These are phyloP conservation scores for Ustilago curta DNA, from an alignment of 1,284 basidiomycete genomes.

Conservation along the genomic window DNA sequence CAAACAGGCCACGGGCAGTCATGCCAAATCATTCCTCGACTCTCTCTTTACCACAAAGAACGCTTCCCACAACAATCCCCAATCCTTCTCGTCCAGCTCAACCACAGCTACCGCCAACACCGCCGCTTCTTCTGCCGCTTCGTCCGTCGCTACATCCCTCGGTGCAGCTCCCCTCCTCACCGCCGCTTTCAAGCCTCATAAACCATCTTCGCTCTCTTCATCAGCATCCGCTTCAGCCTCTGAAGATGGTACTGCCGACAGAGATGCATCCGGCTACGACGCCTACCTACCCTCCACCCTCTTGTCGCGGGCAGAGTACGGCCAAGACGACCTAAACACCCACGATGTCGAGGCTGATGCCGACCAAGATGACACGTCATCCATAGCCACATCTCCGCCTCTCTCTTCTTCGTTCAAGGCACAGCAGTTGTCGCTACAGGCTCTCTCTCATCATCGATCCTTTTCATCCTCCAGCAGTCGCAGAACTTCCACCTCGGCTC, in stretches of 20 bases:
- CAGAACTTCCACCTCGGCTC: conserved; percentile 34
- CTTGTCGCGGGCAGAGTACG: conserved; percentile 14
- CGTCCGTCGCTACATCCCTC: conserved; percentile 17
- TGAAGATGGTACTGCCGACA: conserved; percentile 40
- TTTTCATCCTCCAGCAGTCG: conserved; percentile 39
- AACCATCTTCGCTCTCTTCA: conserved; percentile 52
- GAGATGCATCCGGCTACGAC: conserved; percentile 20
- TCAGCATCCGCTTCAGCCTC: conserved; percentile 55
- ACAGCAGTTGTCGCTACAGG: conserved; percentile 47
- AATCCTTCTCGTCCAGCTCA: conserved; percentile 24
- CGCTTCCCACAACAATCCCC: conserved; percentile 9
- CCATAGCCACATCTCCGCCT: conserved; percentile 43
- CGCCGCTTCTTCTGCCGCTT: conserved; percentile 16
- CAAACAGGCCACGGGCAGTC: conserved; percentile 20
- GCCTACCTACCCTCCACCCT: conserved; percentile 29
- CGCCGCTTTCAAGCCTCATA: conserved; percentile 47
- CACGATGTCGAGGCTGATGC: conserved; percentile 1
- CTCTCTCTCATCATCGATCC: conserved; percentile 37
- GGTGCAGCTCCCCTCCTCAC: conserved; percentile 32
- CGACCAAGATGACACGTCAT: conserved; percentile 33
- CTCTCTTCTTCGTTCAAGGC: conserved; percentile 54
- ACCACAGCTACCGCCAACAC: conserved; percentile 22
- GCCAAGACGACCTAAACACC: background rate
- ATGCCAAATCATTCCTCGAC: conserved; percentile 49
- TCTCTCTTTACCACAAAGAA: conserved; percentile 32